Base-by-base conservation (phyloP, 305 asterid species). In the Petunia hybrid region DNA sequence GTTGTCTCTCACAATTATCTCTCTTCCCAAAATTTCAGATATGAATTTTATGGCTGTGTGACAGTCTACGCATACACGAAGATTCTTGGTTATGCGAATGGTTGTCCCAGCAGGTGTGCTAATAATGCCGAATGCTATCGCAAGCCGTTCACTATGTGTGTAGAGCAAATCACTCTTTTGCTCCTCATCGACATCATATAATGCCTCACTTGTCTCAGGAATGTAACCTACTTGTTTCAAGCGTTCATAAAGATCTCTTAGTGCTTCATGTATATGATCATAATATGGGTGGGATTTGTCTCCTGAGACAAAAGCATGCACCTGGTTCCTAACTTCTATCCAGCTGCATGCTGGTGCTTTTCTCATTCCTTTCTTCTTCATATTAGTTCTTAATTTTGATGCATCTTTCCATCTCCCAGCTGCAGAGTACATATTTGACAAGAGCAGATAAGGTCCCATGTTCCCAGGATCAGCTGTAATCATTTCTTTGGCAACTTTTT, bases 351-450 rank as follows among this genome's bases (percentile, higher is more conserved):
- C 97, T 60, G 91, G 90, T 74, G 80, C 67, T 87, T 93, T 95
- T 45, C 80, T 86, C 88, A 95, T 81, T 83, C 94, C 92, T 70
- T 92, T 91, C 84, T 78, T 88, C 66, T 85, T 89, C 97, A 90
- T 88, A 2, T 61, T 55, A 8, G 36, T 83, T 83, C 98, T 89
- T 83, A 89, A 38, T 83, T 89, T 93, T 70, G 86, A 87, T 31
- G 95, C 94, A 41, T 91, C 92, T 76, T 91, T 93, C 94, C 94
- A 90, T 84, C 97, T 89, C 31, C 97, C 97, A 53, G 91, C 90
- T 43, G 83, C 86, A 81, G 91, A 79, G 78, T 95, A 95, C 86
- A 88, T 92, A 87, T 91, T 91, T 22, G 98, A 88, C 83, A 95
- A 78, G 73, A 95, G 90, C 77, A 90, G 85, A 83, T 88, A 91